Evolutionary conservation across 177 flowering plant species (phyloP).

Genomic region (Vitis hybrid): DNA sequence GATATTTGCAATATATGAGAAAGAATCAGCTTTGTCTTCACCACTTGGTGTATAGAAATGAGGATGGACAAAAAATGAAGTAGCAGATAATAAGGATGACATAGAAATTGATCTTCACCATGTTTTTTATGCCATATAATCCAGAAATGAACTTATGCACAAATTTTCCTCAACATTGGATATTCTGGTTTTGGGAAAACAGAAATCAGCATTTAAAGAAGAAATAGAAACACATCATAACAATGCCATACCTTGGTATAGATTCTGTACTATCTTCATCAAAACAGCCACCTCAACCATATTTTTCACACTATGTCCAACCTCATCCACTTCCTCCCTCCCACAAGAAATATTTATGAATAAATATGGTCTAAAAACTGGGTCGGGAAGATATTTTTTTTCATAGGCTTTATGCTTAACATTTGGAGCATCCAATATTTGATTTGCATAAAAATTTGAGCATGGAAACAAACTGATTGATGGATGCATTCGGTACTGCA

Average conservation of each 20-base stretch:
- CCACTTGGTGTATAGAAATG: no score
- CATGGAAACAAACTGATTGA: constrained; percentile 64
- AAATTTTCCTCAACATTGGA: no score
- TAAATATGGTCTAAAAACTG: constrained; percentile 62
- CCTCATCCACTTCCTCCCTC: constrained; percentile 38
- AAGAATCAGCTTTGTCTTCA: no score
- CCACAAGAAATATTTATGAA: constrained; percentile 48
- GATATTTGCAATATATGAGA: no score
- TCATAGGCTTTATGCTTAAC: constrained; percentile 29
- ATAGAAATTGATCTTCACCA: no score
- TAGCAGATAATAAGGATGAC: no score
- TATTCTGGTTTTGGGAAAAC: no score
- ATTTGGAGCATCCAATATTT: constrained; percentile 44
- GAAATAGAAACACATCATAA: neutral
- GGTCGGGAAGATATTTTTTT: constrained; percentile 30
- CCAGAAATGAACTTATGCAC: no score
- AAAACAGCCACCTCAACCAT: constrained; percentile 52
- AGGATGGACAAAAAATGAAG: no score
- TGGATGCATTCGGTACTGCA: constrained; percentile 83
- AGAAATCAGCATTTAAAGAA: no score
- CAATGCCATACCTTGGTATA: constrained; percentile 36
- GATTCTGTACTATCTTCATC: constrained; percentile 29
- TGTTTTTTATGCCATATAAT: no score
- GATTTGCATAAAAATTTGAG: constrained; percentile 37
- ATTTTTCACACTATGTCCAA: constrained; percentile 43